Conservation (phyloP, 805 yeast genomes). For the Cyberlindnera misumaiensis region DNA sequence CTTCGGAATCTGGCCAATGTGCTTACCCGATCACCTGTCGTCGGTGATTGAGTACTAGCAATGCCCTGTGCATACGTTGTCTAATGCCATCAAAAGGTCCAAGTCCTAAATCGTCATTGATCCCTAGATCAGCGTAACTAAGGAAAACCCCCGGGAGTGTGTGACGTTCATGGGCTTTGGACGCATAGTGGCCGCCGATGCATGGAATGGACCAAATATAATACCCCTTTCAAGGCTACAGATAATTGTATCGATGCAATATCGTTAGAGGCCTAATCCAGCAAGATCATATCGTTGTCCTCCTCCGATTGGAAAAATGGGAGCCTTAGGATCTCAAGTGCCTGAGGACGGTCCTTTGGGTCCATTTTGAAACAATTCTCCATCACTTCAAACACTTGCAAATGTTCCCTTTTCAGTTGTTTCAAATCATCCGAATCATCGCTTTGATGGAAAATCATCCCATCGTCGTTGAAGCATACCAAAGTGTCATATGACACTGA, state of each 20-base stretch:
- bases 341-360: slow-evolving; percentile 71
- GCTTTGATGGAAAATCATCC: slow-evolving; percentile 2
- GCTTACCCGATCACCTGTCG: too few species aligned
- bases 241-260: neutral
- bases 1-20: too few species aligned
- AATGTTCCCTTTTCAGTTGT: slow-evolving; percentile 12
- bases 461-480: slow-evolving; percentile 25
- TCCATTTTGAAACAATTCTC: slow-evolving; percentile 62
- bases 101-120: too few species aligned
- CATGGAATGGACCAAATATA: too few species aligned
- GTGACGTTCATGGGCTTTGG: too few species aligned
- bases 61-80: too few species aligned
- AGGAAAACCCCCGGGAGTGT: too few species aligned
- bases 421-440: slow-evolving; percentile 4
- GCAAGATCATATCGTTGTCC: slow-evolving; percentile 13
- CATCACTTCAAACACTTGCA: slow-evolving; percentile 21
- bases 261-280: slow-evolving; percentile 1
- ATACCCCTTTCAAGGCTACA: too few species aligned
- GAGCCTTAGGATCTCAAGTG: slow-evolving; percentile 58
- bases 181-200: too few species aligned
- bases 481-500: slow-evolving; percentile 67
- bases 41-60: too few species aligned
- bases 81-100: too few species aligned
- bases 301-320: slow-evolving; percentile 22
- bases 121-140: too few species aligned